Conservation (phyloP, 2,329 filamentous ascomycete genomes). For the Fusarium nematophilum region DNA sequence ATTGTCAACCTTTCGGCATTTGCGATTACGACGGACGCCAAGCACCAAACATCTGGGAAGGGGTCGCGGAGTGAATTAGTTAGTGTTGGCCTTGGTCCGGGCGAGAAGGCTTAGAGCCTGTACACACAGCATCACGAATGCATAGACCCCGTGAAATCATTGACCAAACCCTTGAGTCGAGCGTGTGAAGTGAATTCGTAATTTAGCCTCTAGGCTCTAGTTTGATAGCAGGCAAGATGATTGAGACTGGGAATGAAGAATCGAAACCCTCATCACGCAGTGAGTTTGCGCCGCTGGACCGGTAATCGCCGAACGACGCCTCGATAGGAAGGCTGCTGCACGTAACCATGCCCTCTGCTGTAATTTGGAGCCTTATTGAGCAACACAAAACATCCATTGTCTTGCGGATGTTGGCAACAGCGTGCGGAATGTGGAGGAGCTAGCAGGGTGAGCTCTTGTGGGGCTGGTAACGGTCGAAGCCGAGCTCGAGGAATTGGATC, state of each 20-base stretch:
- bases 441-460: slow-evolving; percentile 3
- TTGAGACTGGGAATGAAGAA: too few relatives aligned
- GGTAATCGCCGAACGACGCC: too few relatives aligned
- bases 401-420: too few relatives aligned
- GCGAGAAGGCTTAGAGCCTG: neutral
- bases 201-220: too few relatives aligned
- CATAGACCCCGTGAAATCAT: neutral
- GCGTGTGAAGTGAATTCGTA: neutral
- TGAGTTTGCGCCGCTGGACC: too few relatives aligned
- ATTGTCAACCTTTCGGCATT: slow-evolving; percentile 20
- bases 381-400: too few relatives aligned
- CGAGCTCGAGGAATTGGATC: slow-evolving; percentile 23
- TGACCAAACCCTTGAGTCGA: neutral
- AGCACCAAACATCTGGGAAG: slow-evolving; percentile 3
- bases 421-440: slow-evolving; percentile 19
- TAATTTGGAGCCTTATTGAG: slow-evolving; percentile 4
- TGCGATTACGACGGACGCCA: too few relatives aligned
- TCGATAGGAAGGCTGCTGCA: too few relatives aligned
- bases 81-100: neutral
- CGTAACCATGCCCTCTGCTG: too few relatives aligned
- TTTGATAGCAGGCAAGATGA: too few relatives aligned
- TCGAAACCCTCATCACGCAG: too few relatives aligned
- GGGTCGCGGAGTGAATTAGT: neutral
- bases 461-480: slow-evolving; percentile 10
- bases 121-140: slow-evolving; percentile 2